These are phyloP conservation scores for Cryptococcus wingfieldii DNA, from an alignment of 1,284 basidiomycete genomes.

Conservation along the genomic window DNA sequence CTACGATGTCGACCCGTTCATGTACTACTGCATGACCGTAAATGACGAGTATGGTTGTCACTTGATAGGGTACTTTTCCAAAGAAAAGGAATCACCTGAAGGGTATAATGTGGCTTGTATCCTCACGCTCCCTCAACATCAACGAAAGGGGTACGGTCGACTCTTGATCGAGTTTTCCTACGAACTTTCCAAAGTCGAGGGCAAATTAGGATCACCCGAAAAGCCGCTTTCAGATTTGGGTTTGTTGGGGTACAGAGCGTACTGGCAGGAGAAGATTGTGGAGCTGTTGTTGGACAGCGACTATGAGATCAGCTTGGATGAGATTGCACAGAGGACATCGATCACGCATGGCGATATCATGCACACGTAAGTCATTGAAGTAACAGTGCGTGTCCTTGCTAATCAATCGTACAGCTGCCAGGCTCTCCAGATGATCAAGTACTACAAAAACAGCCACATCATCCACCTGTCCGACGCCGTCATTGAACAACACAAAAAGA, in stretches of 20 bases:
- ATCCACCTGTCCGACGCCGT: conserved; percentile 88
- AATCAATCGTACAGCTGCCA: conserved; percentile 62
- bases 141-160: conserved; percentile 92
- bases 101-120: conserved; percentile 99
- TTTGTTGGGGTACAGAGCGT: conserved; percentile 86
- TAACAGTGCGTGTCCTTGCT: background rate
- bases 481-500: conserved; percentile 83
- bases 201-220: conserved; percentile 92
- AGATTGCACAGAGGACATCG: conserved; percentile 93
- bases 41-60: conserved; percentile 90
- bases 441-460: conserved; percentile 91
- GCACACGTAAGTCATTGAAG: conserved; percentile 73
- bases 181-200: conserved; percentile 94
- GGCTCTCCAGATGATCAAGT: conserved; percentile 91
- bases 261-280: conserved; percentile 97
- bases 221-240: conserved; percentile 96
- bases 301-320: conserved; percentile 84
- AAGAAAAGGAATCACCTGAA: conserved; percentile 97
- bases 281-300: conserved; percentile 72
- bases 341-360: conserved; percentile 96
- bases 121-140: conserved; percentile 93
- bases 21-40: conserved; percentile 97
- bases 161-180: conserved; percentile 98
- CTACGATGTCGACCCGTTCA: conserved; percentile 98
- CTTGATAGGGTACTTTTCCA: conserved; percentile 96